Base-by-base conservation (phyloP, 805 yeast species). In the Metahyphopichia silvanorum region DNA sequence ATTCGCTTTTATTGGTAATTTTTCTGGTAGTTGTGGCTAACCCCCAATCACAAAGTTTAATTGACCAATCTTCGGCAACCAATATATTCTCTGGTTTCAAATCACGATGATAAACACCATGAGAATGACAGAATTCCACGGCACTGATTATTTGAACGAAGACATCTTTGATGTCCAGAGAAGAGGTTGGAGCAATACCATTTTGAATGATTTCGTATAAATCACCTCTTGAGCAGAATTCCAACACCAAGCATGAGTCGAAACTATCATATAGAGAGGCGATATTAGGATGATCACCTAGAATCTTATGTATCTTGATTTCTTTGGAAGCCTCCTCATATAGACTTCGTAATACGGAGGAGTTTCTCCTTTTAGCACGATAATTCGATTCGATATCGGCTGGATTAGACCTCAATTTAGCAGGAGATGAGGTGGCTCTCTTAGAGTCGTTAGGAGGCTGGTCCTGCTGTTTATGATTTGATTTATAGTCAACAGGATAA, bases 211-310 rank as follows among this genome's bases (percentile, higher is more conserved):
- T 86, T 46, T 84, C 89, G 50, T 85, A 87, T 28, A 87, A 60
- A 54, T 87, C 96, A 37, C 96, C 96, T 39, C 91, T 76, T 5
- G 91, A 72, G 44, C 95, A 86, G 51, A 82, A 87, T 47, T 87
- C 96, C 64, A 88, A 67, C 9, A 75, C 57, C 42, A 75, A 60
- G 42, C 69, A 75, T 8, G 76, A 63, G 43, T 71, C 80, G 44
- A 75, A 75, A 38, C 62, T 60, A 40, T 75, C 79, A 33, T 66
- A 58, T 23, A 75, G 49, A 14, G 61, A 52, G 10, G 74, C 61
- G 27, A 75, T 66, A 42, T 74, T 67, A 4, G 73, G 68, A 29
- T 66, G 70, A 9, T 27, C 27, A 2, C 87, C 86, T 24, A 83
- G 67, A 38, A 76, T 74, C 31, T 71, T 63, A 40, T 82, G 80